Conservation (phyloP, 306 rosid genomes). For the Cucumis melo region DNA sequence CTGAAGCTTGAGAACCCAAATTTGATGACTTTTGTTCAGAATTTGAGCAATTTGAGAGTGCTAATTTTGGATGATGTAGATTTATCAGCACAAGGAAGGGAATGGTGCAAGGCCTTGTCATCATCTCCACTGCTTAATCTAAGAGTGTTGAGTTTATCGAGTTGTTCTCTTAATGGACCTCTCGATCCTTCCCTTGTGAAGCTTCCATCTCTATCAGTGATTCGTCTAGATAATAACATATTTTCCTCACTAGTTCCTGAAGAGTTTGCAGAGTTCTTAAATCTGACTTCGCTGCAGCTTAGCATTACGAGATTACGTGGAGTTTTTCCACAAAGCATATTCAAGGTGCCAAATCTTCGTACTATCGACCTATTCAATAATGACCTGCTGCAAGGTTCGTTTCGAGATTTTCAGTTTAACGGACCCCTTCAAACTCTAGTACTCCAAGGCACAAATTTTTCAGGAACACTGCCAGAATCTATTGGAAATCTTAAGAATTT, state of each 20-base stretch:
- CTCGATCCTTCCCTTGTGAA: not conserved
- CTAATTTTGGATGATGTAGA: slow-evolving; percentile 35
- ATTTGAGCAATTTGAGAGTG: slow-evolving; percentile 17
- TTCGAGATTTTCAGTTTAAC: slow-evolving; percentile 10
- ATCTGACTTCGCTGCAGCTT: slow-evolving; percentile 15
- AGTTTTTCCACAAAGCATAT: slow-evolving; percentile 13
- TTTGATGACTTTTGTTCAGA: slow-evolving; percentile 2
- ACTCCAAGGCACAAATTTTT: slow-evolving; percentile 1
- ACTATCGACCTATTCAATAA: not conserved
- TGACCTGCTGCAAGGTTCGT: slow-evolving; percentile 2
- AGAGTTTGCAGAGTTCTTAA: slow-evolving; percentile 3
- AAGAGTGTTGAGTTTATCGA: slow-evolving; percentile 16
- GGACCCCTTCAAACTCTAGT: not conserved
- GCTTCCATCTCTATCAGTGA: slow-evolving; percentile 15
- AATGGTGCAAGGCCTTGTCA: slow-evolving; percentile 29
- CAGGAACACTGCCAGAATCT: slow-evolving; percentile 15
- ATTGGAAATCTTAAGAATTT: slow-evolving; percentile 9
- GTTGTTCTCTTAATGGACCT: slow-evolving; percentile 15
- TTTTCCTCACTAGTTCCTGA: slow-evolving; percentile 12
- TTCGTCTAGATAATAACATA: not conserved
- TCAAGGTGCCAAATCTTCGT: slow-evolving; percentile 10
- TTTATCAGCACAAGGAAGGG: slow-evolving; percentile 18
- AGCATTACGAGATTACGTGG: not conserved
- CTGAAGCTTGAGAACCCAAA: slow-evolving; percentile 11
- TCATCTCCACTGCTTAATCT: slow-evolving; percentile 18